Evolutionary conservation across 2,329 filamentous ascomycete genomes (phyloP).

Genomic region (Pochonia chlamydosporia): DNA sequence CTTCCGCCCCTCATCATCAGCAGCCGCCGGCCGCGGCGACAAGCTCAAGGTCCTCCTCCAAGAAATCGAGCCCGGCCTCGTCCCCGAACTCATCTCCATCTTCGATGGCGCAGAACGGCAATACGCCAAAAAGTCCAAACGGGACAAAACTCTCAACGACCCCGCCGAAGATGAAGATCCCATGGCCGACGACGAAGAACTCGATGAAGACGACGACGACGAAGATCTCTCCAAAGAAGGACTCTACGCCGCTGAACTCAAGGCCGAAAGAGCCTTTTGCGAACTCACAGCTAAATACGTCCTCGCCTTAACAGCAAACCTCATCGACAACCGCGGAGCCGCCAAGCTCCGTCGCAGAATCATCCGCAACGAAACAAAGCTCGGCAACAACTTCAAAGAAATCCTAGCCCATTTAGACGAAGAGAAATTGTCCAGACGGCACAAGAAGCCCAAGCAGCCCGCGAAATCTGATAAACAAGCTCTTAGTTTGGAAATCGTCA

Average conservation of each 20-base stretch:
- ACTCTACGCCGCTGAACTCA: conserved; percentile 58
- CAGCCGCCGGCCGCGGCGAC: conserved; percentile 17
- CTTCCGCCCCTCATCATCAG: conserved; percentile 19
- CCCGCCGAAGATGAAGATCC: conserved; percentile 70
- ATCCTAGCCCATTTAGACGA: conserved; percentile 76
- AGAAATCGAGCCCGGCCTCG: conserved; percentile 57
- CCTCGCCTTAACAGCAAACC: conserved; percentile 67
- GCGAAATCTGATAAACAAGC: conserved; percentile 22
- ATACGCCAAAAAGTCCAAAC: conserved; percentile 65
- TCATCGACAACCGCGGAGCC: conserved; percentile 61
- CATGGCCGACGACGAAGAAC: conserved; percentile 54
- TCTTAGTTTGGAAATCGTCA: conserved; percentile 38
- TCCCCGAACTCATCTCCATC: conserved; percentile 67
- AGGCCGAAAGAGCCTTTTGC: conserved; percentile 81
- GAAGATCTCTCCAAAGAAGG: conserved; percentile 50
- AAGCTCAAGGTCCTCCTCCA: conserved; percentile 49
- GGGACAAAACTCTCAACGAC: conserved; percentile 50
- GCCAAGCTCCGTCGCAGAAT: conserved; percentile 66
- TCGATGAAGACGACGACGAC: conserved; percentile 48
- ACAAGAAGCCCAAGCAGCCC: conserved; percentile 30
- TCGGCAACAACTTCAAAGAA: conserved; percentile 83
- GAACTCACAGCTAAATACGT: conserved; percentile 81
- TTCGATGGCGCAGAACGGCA: conserved; percentile 72
- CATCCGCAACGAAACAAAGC: conserved; percentile 68
- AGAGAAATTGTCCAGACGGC: conserved; percentile 44